Evolutionary conservation across 257 asterid genomes (phyloP).

Genomic region (Solanum paucissectum): DNA sequence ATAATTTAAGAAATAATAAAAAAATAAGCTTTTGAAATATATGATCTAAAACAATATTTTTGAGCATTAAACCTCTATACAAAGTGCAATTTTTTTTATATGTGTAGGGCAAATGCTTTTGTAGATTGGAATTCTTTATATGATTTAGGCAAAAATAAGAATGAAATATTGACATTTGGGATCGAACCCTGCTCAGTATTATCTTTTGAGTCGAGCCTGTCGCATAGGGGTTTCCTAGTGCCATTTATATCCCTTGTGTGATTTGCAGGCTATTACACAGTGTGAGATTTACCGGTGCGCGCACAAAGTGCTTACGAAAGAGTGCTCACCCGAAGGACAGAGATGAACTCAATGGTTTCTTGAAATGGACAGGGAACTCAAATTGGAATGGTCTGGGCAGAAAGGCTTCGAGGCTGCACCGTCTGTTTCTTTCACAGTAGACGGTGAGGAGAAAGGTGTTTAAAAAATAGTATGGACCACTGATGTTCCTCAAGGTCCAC

Average conservation of each 20-base stretch:
- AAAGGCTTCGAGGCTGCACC: neutral
- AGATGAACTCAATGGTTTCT: neutral
- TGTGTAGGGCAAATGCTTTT: constrained; percentile 51
- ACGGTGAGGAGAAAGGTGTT: constrained; percentile 31
- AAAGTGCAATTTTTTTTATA: neutral
- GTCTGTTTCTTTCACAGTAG: constrained; percentile 31
- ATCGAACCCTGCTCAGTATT: too few species aligned
- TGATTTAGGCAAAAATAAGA: constrained; percentile 34
- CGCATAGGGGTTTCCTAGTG: too few species aligned
- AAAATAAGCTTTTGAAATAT: too few species aligned
- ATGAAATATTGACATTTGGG: constrained; percentile 31
- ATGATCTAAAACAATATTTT: neutral
- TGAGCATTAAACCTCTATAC: too few species aligned
- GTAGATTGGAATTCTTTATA: constrained; percentile 69
- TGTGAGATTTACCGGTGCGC: too few species aligned
- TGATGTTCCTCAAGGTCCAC: constrained; percentile 50
- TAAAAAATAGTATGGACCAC: constrained; percentile 39
- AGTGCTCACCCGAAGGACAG: too few species aligned
- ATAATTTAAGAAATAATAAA: too few species aligned
- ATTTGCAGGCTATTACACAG: too few species aligned
- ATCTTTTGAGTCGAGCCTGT: too few species aligned
- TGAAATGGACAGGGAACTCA: neutral
- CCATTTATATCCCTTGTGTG: too few species aligned
- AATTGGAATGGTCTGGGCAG: neutral
- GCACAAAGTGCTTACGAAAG: too few species aligned